Evolutionary conservation across 2,329 filamentous ascomycete species (phyloP).

Genomic region (Exutisphaerella laricina): DNA sequence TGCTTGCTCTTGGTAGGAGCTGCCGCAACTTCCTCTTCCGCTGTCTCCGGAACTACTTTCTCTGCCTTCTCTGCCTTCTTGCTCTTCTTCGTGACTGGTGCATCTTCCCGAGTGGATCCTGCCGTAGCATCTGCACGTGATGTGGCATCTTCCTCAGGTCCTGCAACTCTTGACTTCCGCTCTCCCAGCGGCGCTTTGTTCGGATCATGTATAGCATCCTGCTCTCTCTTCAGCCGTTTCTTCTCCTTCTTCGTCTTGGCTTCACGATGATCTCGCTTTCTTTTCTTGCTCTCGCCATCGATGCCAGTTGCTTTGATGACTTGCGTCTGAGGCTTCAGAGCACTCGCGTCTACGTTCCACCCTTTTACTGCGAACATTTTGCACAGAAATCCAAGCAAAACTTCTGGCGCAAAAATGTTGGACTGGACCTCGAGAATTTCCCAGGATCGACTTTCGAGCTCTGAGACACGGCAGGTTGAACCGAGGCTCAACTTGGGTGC

Average conservation of each 20-base stretch:
- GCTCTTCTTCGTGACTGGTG: neutral
- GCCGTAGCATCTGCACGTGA: neutral
- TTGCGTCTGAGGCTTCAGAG: slow-evolving; percentile 64
- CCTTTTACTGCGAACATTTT: slow-evolving; percentile 88
- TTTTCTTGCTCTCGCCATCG: slow-evolving; percentile 44
- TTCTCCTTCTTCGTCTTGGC: slow-evolving; percentile 24
- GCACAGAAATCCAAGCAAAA: too few relatives aligned
- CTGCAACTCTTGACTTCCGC: neutral
- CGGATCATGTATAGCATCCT: slow-evolving; percentile 7
- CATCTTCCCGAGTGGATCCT: neutral
- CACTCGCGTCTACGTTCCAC: slow-evolving; percentile 73
- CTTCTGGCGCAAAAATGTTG: neutral
- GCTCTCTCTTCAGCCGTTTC: slow-evolving; percentile 12
- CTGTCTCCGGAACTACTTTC: too few relatives aligned
- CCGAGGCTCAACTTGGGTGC: neutral
- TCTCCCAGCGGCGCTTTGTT: slow-evolving; percentile 4
- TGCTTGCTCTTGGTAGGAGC: slow-evolving; percentile 32
- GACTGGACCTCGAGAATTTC: slow-evolving; percentile 9
- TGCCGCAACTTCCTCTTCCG: slow-evolving; percentile 6
- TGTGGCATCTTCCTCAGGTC: neutral
- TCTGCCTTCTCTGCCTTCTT: too few relatives aligned
- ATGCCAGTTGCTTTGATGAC: slow-evolving; percentile 30
- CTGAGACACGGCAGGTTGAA: slow-evolving; percentile 1
- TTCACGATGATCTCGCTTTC: slow-evolving; percentile 30
- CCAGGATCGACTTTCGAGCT: too few relatives aligned